Conservation (phyloP, 1,284 basidiomycete genomes). For the Cutaneotrichosporon dermatis region DNA sequence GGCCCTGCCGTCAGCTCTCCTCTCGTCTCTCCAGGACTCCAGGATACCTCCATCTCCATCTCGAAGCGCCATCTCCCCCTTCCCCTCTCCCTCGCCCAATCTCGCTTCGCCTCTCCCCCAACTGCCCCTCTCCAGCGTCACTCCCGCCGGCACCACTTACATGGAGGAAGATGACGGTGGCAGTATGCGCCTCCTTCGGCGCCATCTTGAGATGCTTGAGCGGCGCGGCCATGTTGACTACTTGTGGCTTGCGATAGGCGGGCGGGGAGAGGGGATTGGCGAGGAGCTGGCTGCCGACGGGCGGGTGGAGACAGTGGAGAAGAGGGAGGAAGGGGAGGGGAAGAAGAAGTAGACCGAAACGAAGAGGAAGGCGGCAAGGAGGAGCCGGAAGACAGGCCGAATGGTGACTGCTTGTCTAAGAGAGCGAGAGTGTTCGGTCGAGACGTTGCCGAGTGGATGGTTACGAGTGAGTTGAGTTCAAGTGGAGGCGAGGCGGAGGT, state of each 20-base stretch:
- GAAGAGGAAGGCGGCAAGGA: conserved; percentile 1
- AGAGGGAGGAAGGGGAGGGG: neutral
- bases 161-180: conserved; percentile 84
- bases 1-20: conserved; percentile 25
- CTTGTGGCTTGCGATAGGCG: neutral
- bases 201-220: conserved; percentile 45
- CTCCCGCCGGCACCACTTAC: conserved; percentile 55
- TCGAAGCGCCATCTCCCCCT: no score
- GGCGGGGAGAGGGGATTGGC: neutral
- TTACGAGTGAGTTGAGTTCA: neutral
- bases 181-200: conserved; percentile 59
- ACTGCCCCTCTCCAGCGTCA: no score
- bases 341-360: neutral
- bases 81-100: no score
- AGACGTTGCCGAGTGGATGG: neutral
- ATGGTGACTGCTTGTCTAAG: neutral
- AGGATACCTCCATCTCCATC: no score
- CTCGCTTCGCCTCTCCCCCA: no score
- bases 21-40: no score
- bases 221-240: conserved; percentile 22
- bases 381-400: neutral
- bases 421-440: neutral
- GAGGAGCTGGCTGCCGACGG: neutral
- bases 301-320: no score
- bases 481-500: no score